Percentiles rank a stretch among this genome's conserved stretches.
phyloP scores from a whole-genome alignment of 768 basidiomycete genomes.

The Tulasnella sp. region DNA sequence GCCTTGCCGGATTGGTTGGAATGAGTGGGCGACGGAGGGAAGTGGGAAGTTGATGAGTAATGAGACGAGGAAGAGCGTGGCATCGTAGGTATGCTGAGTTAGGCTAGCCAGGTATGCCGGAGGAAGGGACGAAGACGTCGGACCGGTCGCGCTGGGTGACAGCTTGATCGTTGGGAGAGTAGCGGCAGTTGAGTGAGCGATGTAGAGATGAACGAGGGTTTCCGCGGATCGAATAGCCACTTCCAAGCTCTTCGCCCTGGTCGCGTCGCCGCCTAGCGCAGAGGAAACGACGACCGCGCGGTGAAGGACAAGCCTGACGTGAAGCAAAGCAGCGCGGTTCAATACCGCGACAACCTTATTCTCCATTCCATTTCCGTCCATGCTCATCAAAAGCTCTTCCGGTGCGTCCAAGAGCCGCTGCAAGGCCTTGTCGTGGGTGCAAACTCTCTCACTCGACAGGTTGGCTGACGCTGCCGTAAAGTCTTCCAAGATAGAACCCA shows the following conservation, averaged over 20 bases:
- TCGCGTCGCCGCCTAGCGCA: background rate
- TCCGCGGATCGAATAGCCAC: constrained; percentile 2
- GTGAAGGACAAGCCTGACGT: constrained; percentile 79
- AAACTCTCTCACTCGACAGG: constrained; percentile 56
- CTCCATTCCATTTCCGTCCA: background rate
- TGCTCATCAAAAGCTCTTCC: constrained; percentile 40
- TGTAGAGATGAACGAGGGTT: background rate
- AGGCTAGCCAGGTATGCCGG: background rate
- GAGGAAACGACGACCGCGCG: constrained; percentile 55
- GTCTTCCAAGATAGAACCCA: constrained; percentile 80
- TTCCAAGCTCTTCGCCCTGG: background rate
- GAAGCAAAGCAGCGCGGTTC: constrained; percentile 47
- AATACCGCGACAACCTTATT: background rate
- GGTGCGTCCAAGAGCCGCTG: constrained; percentile 56
- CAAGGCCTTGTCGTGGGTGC: constrained; percentile 62
- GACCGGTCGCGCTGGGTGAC: background rate
- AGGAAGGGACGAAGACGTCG: background rate
- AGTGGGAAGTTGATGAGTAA: constrained; percentile 6
- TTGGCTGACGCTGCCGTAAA: constrained; percentile 76
- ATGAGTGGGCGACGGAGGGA: background rate
- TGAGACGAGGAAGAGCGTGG: background rate
- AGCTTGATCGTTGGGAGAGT: background rate
- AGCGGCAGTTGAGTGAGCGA: background rate
- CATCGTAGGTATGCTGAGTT: background rate
- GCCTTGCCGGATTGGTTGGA: constrained; percentile 5